Percentiles rank a stretch among this genome's conserved stretches.
phyloP scores from a whole-genome alignment of 140 eudicot species.

The Stevia rebaudiana region DNA sequence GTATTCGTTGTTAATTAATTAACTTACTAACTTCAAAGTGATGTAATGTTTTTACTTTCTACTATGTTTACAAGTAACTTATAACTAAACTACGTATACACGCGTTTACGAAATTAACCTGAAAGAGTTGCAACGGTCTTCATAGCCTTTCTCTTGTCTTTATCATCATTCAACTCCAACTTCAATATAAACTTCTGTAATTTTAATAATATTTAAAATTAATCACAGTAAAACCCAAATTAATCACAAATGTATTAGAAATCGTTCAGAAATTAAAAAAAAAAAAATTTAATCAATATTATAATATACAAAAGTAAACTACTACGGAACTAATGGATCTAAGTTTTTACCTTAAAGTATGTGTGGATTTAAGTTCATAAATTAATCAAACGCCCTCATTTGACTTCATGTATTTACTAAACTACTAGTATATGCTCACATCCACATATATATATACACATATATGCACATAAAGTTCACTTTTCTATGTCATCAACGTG shows the following conservation, averaged over 20 bases:
- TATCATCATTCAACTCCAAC: constrained; percentile 69
- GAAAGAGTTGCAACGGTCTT: constrained; percentile 74
- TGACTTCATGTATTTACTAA: not conserved
- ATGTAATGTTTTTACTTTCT: too few relatives aligned
- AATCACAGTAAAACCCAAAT: not conserved
- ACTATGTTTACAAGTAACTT: too few relatives aligned
- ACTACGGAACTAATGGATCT: not conserved
- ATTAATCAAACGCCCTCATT: not conserved
- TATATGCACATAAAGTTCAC: not conserved
- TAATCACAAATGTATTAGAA: not conserved
- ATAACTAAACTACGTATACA: not conserved
- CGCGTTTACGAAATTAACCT: constrained; percentile 33
- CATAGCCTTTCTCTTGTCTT: constrained; percentile 81
- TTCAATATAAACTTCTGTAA: constrained; percentile 70
- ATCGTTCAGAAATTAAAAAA: not conserved
- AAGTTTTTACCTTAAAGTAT: not conserved
- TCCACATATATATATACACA: not conserved
- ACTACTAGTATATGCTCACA: not conserved
- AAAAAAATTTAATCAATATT: not conserved
- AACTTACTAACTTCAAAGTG: too few relatives aligned
- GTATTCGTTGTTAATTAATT: not conserved
- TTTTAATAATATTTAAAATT: not conserved
- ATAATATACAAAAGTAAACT: not conserved
- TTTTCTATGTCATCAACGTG: not conserved
- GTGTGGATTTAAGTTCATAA: not conserved